Percentiles rank a stretch among this genome's conserved stretches.
Evolutionary conservation across 441 rosid genomes (phyloP).

Genomic region (Macaranga tanarius): DNA sequence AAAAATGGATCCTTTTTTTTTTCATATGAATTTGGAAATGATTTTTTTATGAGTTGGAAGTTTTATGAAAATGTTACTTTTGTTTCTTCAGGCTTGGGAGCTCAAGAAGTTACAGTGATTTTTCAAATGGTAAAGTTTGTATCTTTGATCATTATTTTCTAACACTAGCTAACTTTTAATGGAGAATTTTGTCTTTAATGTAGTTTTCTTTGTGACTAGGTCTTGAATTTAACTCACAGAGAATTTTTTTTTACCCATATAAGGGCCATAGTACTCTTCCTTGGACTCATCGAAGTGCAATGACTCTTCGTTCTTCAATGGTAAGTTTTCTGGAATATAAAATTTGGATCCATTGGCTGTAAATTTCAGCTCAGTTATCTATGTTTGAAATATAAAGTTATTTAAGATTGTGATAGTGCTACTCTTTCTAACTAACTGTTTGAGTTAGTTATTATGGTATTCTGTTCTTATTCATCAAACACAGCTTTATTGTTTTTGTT

Average conservation of each 20-base stretch:
- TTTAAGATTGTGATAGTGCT: background rate
- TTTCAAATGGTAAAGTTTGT: slow-evolving; percentile 44
- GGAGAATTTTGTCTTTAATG: background rate
- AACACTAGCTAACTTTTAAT: background rate
- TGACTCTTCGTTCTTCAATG: slow-evolving; percentile 39
- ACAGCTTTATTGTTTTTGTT: slow-evolving; percentile 2
- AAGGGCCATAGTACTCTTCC: slow-evolving; percentile 39
- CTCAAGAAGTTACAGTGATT: slow-evolving; percentile 45
- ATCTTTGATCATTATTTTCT: slow-evolving; percentile 1
- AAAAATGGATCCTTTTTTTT: background rate
- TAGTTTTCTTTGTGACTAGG: slow-evolving; percentile 37
- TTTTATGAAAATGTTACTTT: slow-evolving; percentile 9
- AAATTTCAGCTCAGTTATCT: slow-evolving; percentile 3
- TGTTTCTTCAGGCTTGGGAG: slow-evolving; percentile 45
- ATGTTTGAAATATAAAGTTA: background rate
- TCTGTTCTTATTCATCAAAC: background rate
- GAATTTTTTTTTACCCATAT: slow-evolving; percentile 37
- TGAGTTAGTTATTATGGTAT: slow-evolving; percentile 4
- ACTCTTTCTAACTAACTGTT: background rate
- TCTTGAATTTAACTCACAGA: slow-evolving; percentile 33
- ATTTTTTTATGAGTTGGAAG: background rate
- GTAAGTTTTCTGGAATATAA: slow-evolving; percentile 33
- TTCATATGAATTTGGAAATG: background rate
- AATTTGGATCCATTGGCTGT: slow-evolving; percentile 3
- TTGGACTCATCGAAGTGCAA: slow-evolving; percentile 38